A percentile compares a stretch with the other conserved stretches of the same genome.
Conservation (phyloP, 2,329 filamentous ascomycete genomes). For the Scedosporium minutisporum region DNA sequence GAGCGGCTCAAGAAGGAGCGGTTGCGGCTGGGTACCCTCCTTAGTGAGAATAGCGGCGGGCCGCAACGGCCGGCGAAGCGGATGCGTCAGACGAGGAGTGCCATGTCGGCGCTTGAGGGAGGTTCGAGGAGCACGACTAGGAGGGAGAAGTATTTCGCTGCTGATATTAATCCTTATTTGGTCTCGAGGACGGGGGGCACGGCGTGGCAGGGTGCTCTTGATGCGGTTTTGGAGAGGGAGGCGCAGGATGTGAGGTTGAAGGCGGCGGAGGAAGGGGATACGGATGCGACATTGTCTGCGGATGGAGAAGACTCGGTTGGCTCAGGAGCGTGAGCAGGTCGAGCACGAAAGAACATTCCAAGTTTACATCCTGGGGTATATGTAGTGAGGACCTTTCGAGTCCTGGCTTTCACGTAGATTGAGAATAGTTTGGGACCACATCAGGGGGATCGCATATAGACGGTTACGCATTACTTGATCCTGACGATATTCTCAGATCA, state of each 20-base stretch:
- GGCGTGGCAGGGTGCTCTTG: constrained; percentile 2
- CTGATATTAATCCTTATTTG: constrained; percentile 5
- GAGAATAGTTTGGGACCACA: not conserved
- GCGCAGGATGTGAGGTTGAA: not conserved
- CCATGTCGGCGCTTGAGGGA: constrained; percentile 68
- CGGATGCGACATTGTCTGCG: not conserved
- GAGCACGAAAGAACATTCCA: not conserved
- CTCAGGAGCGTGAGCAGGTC: not conserved
- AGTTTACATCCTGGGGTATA: not conserved
- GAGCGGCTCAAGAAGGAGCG: constrained; percentile 59
- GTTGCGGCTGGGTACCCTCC: constrained; percentile 48
- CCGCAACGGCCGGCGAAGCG: constrained; percentile 29
- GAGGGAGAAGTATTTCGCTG: constrained; percentile 59
- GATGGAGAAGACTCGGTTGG: not conserved
- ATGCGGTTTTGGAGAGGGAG: not conserved
- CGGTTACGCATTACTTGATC: too few relatives aligned
- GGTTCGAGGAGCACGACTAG: constrained; percentile 57
- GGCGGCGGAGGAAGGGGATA: not conserved
- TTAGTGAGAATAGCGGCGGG: constrained; percentile 41
- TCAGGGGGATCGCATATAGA: not conserved
- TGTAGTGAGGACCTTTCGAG: not conserved
- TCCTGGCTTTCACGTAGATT: not conserved
- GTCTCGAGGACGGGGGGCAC: constrained; percentile 6
- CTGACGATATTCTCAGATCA: too few relatives aligned
- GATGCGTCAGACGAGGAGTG: constrained; percentile 62